Evolutionary conservation across 2,329 filamentous ascomycete species (phyloP), one percentile per base, ranked within the genome.

Genomic region (Monilinia laxa): DNA sequence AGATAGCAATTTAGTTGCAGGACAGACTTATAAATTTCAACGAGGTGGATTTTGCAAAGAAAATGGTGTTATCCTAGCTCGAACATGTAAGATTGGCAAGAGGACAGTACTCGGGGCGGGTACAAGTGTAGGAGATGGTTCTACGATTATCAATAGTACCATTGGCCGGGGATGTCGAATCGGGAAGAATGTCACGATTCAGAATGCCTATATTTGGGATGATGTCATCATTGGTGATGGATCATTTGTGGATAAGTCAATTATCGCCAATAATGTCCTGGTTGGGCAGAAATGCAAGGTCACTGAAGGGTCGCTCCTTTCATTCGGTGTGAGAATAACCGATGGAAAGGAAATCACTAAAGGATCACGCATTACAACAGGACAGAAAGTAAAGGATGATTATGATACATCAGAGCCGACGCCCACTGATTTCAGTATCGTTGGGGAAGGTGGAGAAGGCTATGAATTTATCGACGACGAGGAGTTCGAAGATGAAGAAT

Each of bases 161-260:
- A 87, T 99, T 68, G 95, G 95, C 42, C 86, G 90, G 69, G 85
- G 90, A 71, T 98, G 94, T 79, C 88, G 87, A 70, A 95, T 99
- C 71, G 95, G 95, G 9, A 89, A 86, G 71, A 91, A 95, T 71
- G 93, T 95, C 38, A 85, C 82, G 49, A 87, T 99, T 68, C 84
- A 90, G 58, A 85, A 92, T 71, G 90, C 91, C 28, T 94, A 92
- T 73, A 86, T 99, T 70, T 98, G 94, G 93, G 92, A 97, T 73
- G 86, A 93, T 72, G 87, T 87, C 0, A 85, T 84, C 6, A 86
- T 99, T 71, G 90, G 87, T 1, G 92, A 97, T 74, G 88, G 88
- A 25, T 83, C 89, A 20, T 84, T 84, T 31, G 81, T 99, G 58
- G 83, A 84, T 11, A 85, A 87, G 70, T 89, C 92, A 1, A 87